Conservation (phyloP, 1,284 basidiomycete genomes). For the Cutaneotrichosporon curvatum region DNA sequence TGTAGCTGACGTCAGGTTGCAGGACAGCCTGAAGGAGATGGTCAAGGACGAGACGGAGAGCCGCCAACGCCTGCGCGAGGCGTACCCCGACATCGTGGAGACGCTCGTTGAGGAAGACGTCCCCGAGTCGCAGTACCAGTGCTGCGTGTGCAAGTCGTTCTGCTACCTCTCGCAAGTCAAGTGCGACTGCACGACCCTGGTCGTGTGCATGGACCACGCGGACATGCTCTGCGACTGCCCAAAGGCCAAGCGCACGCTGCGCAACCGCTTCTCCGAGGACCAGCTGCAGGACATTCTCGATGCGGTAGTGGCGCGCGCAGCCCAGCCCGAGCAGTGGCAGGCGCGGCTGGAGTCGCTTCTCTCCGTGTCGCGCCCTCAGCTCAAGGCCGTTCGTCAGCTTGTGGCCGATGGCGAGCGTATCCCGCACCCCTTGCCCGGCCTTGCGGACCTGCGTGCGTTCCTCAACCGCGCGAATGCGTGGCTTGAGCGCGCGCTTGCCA, state of each 20-base stretch:
- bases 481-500: conserved; percentile 50
- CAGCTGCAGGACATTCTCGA: conserved; percentile 63
- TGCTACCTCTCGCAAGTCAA: conserved; percentile 91
- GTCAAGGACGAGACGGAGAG: conserved; percentile 69
- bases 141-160: conserved; percentile 85
- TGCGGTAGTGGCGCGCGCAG: conserved; percentile 64
- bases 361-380: conserved; percentile 61
- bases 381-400: conserved; percentile 68
- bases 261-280: conserved; percentile 73
- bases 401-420: conserved; percentile 82
- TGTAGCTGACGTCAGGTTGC: conserved; percentile 55
- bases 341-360: conserved; percentile 63
- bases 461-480: conserved; percentile 74
- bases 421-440: conserved; percentile 63
- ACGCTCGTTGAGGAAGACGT: conserved; percentile 69
- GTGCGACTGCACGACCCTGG: conserved; percentile 64
- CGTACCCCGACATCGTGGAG: conserved; percentile 56
- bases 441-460: conserved; percentile 65
- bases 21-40: conserved; percentile 80
- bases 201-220: conserved; percentile 81
- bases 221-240: conserved; percentile 67
- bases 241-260: conserved; percentile 57
- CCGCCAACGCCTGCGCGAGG: conserved; percentile 53
- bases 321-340: conserved; percentile 68
- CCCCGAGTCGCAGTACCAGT: conserved; percentile 90